Evolutionary conservation across 768 basidiomycete species (phyloP).

Genomic region (Suillus luteus): DNA sequence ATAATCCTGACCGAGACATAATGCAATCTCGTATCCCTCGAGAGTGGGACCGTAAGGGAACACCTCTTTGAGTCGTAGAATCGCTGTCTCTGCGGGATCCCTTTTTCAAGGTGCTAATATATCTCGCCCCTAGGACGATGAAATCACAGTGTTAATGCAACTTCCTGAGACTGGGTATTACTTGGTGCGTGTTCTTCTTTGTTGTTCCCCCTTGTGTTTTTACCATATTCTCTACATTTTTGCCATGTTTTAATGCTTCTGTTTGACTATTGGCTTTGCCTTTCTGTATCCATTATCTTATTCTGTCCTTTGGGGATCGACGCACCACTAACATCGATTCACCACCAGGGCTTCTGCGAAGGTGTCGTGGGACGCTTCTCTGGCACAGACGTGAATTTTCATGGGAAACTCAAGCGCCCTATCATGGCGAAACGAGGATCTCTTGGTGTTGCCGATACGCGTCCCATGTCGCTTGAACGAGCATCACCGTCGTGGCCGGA

Average conservation of each 20-base stretch:
- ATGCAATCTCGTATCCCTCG: not conserved
- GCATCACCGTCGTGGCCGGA: slow-evolving; percentile 4
- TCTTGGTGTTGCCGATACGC: slow-evolving; percentile 14
- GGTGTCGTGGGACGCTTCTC: slow-evolving; percentile 81
- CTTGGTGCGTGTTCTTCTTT: slow-evolving; percentile 50
- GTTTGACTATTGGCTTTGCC: not conserved
- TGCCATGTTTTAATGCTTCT: not conserved
- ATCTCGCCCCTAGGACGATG: slow-evolving; percentile 58
- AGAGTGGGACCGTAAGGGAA: not conserved
- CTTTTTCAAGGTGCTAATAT: not conserved
- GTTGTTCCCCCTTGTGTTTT: not conserved
- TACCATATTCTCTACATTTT: not conserved
- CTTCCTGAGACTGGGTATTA: slow-evolving; percentile 56
- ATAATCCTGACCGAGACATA: not conserved
- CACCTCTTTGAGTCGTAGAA: not conserved
- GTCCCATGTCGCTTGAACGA: slow-evolving; percentile 1
- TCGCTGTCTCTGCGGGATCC: not conserved
- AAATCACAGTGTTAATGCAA: slow-evolving; percentile 78
- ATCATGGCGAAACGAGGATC: slow-evolving; percentile 68
- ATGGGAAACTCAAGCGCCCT: slow-evolving; percentile 75
- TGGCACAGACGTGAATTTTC: slow-evolving; percentile 65
- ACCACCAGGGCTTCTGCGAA: slow-evolving; percentile 76
- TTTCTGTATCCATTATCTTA: not conserved
- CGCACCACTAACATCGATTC: not conserved
- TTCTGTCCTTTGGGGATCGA: slow-evolving; percentile 3